Base-by-base conservation (phyloP, 768 basidiomycete genomes). In the Russula emetica region DNA sequence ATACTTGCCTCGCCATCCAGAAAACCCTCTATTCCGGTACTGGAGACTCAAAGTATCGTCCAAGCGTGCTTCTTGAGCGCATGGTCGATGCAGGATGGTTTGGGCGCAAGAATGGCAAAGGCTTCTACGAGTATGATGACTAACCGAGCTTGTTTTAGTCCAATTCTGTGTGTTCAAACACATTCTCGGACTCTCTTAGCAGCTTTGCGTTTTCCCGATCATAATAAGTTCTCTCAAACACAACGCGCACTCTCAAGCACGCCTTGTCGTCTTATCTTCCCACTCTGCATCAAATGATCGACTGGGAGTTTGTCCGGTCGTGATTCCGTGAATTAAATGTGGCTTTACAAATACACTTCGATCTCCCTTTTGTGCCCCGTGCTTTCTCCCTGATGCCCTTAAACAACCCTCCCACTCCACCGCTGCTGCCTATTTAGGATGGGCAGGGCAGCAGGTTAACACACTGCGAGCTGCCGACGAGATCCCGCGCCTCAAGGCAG, bases 71-170 rank as follows among this genome's bases (percentile, higher is more conserved):
- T 20, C 82, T 98, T 10, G 90, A 94, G 70, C 82, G 93, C 40
- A 98, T 98, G 96, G 96, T 98, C 5, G 92, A 96, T 72, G 96
- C 96, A 22, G 87, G 89, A 55, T 98, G 92, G 91, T 81, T 90
- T 57, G 96, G 96, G 13, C 87, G 82, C 79, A 96, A 96, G 80
- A 92, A 83, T 62, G 94, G 94, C 5, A 93, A 89, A 74, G 94
- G 95, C 20, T 98, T 98, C 75, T 98, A 97, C 71, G 92, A 95
- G 67, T 97, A 97, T 70, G 66, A 71, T 7, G 55, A 56, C 55
- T 64, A 59, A 58, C 26, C 10, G 18, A 24, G 24, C 32, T 34
- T 58, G 20, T 55, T 47, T 49, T 50, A 45, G 32, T 60, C 30
- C n/a, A 32, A 50, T 26, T 36, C 52, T 47, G 28, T 47, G 36